Base-by-base conservation (phyloP, 2,329 filamentous ascomycete species). In the Ascosphaera apis region DNA sequence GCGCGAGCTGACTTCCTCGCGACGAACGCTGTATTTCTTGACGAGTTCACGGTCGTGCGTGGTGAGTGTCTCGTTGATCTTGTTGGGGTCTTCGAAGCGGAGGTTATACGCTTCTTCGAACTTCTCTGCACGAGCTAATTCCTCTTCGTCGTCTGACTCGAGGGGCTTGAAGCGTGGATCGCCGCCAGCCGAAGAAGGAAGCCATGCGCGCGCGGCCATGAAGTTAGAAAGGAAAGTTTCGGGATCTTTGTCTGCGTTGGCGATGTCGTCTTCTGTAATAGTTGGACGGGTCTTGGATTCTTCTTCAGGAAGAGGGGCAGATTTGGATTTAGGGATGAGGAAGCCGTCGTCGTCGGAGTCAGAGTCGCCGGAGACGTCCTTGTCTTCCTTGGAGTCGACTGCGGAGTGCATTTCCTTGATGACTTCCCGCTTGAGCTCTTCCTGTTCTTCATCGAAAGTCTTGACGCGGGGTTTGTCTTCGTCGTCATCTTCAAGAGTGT, bases 191-290 rank as follows among this genome's bases (percentile, higher is more conserved):
- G n/a, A n/a, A 7, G 68, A 67, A 0, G 78, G 71, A 4, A 86
- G 68, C 88, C 88, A 98, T 12, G 84, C 86, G 40, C 84, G 73
- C 5, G 84, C 69, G n/a, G 77, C 69, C 68, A 98, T 71, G 58
- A 92, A 98, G 54, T 93, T 92, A 37, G 81, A 86, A n/a, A 98
- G 61, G 53, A 82, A 98, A 1, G 69, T 76, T 49, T 95, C 86
- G 0, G 86, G 88, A 50, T 98, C 75, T 53, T 81, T 78, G 48
- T 92, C 79, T 27, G 88, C 83, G 39, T 69, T 67, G 34, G 71
- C 64, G 31, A 92, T 61, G 46, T 88, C 76, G 9, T 68, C 47
- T 37, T 80, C 63, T 4, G 73, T 50, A 28, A 66, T 63, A n/a
- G n/a, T n/a, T n/a, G n/a, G n/a, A n/a, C n/a, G n/a, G 37, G 62